Base-by-base conservation (phyloP, 2,329 filamentous ascomycete genomes). In the Rugonectria rugulosa region DNA sequence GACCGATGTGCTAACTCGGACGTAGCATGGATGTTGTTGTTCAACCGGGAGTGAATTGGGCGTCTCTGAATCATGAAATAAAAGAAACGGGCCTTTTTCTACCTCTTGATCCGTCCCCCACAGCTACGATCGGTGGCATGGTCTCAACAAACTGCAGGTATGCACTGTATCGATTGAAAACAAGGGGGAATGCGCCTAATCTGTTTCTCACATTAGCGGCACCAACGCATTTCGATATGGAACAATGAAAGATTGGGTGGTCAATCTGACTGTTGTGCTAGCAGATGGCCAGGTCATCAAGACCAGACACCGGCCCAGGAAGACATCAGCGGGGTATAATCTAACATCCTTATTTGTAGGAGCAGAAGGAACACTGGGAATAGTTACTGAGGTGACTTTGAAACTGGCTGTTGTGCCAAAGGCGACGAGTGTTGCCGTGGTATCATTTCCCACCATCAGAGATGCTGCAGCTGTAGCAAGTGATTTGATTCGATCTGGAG, bases 161-260 rank as follows among this genome's bases (percentile, higher is more conserved):
- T 34, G 21, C 12, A 5, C 15, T 19, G 26, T 19, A 5, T 5
- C n/a, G 21, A 15, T 9, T 4, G 10, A 15, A 11, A 6, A 14
- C 3, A 21, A 14, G 8, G 2, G 14, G 3, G 20, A 3, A 29
- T 11, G 15, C n/a, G 17, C 6, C n/a, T 20, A 14, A 21, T 12
- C 29, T 26, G 2, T n/a, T n/a, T n/a, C n/a, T n/a, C n/a, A n/a
- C n/a, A 27, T 7, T 9, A 49, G 78, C 48, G 82, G 82, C 0
- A 85, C 83, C 1, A 85, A 85, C 61, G 82, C 83, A 1, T 78
- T 83, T 53, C 77, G 87, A 46, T 91, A 91, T 65, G 88, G 88
- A 0, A 90, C 88, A 0, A 91, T 91, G 88, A 89, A 88, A 62
- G 88, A 91, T 60, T 91, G 87, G 80, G 88, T 91, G 1, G 76